Percentiles rank a stretch among this genome's conserved stretches.
Conservation (phyloP, 2,329 filamentous ascomycete species). For the Sarocladium kiliense region DNA sequence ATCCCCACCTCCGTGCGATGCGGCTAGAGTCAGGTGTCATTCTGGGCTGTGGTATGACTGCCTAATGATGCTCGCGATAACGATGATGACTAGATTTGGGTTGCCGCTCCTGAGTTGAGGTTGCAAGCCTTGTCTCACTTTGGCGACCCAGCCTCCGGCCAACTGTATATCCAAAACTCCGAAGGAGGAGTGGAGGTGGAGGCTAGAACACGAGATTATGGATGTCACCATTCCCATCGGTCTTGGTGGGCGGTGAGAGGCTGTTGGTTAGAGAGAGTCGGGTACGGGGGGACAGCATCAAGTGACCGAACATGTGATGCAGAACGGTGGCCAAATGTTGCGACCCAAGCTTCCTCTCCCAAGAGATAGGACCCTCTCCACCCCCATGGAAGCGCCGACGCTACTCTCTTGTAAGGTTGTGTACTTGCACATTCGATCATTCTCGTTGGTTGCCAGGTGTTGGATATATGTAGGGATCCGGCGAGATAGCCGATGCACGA, state of each 20-base stretch:
- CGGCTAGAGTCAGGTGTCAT: background rate
- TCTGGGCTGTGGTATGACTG: background rate
- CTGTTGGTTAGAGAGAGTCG: background rate
- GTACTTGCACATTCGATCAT: background rate
- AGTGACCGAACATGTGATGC: slow-evolving; percentile 8
- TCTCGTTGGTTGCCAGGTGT: background rate
- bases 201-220: background rate
- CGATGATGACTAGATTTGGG: background rate
- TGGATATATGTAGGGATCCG: slow-evolving; percentile 1
- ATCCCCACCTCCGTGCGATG: background rate
- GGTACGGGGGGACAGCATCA: background rate
- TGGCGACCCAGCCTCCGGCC: background rate
- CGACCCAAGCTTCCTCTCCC: background rate
- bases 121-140: slow-evolving; percentile 3
- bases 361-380: background rate
- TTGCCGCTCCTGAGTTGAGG: background rate
- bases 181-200: slow-evolving; percentile 2
- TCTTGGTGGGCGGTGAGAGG: background rate
- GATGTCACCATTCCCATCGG: background rate
- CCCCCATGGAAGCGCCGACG: background rate
- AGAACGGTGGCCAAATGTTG: background rate
- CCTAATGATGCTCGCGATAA: background rate
- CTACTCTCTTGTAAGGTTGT: background rate
- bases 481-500: slow-evolving; percentile 9
- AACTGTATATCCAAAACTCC: background rate